These are phyloP conservation scores for Trichophyton verrucosum DNA, from an alignment of 2,329 filamentous ascomycete species.

Conservation along the genomic window DNA sequence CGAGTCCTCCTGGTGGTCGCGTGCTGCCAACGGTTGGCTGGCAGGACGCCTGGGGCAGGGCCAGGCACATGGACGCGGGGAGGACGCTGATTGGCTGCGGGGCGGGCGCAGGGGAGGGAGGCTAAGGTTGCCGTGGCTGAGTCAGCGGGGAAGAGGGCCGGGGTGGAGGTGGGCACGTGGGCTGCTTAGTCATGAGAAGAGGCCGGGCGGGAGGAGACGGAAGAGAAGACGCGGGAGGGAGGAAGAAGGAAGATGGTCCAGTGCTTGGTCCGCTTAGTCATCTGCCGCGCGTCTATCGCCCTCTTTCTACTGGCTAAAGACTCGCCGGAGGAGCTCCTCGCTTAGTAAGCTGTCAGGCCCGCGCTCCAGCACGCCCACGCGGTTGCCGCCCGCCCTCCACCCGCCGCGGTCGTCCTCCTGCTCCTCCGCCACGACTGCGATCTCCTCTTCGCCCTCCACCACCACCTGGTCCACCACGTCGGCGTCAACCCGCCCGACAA, in stretches of 20 bases:
- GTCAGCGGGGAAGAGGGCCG: not conserved
- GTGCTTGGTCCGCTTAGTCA: too few relatives aligned
- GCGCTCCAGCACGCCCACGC: slow-evolving; percentile 58
- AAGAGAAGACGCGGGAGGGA: too few relatives aligned
- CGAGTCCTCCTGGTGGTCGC: slow-evolving; percentile 10
- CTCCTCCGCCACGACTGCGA: slow-evolving; percentile 37
- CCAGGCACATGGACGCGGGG: slow-evolving; percentile 8
- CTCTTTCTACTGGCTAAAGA: not conserved
- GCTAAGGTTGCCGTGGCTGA: not conserved
- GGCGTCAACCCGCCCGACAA: slow-evolving; percentile 20
- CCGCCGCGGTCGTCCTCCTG: slow-evolving; percentile 58
- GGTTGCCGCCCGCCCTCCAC: slow-evolving; percentile 71
- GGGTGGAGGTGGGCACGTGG: too few relatives aligned
- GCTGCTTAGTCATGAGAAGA: too few relatives aligned
- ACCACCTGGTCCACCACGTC: slow-evolving; percentile 34
- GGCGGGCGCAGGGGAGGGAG: not conserved
- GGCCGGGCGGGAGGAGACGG: too few relatives aligned
- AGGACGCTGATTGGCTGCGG: slow-evolving; percentile 7
- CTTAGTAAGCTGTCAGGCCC: slow-evolving; percentile 44
- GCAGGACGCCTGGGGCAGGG: not conserved
- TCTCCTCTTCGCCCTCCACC: slow-evolving; percentile 43
- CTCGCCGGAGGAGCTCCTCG: not conserved
- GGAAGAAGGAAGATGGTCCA: too few relatives aligned
- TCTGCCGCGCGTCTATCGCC: too few relatives aligned
- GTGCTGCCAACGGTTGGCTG: slow-evolving; percentile 17